Base-by-base conservation (phyloP, 2,329 filamentous ascomycete species). In the Zasmidium citrigriseum region DNA sequence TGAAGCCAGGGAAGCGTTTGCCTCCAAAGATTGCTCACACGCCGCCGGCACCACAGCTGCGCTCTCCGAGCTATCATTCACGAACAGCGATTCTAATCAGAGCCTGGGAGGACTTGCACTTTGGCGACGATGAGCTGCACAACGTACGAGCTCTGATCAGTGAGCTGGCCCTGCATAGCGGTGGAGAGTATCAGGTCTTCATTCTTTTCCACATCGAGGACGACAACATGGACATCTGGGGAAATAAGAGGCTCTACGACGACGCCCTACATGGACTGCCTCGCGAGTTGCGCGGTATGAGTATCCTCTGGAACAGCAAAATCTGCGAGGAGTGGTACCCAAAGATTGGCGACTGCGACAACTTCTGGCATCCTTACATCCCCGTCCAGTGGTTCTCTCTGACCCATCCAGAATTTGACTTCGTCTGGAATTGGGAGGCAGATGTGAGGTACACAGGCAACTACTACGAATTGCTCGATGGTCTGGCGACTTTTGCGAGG, bases 391-490 rank as follows among this genome's bases (percentile, higher is more conserved):
- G 87, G 74, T 92, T 93, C 70, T 85, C 85, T 58, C 82, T 89
- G 67, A 87, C 89, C 51, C 87, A 91, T 67, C 89, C 89, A 0
- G 86, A 93, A 67, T 95, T 90, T 64, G 89, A 93, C 65, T 91
- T 84, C 67, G 82, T 91, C 65, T 80, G 90, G 89, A 93, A 93
- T 72, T 93, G 89, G 90, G 91, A 95, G 71, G 89, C 91, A 76
- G 90, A 95, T 69, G 86, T 88, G 27, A 83, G 91, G 49, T 89
- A 89, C 69, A 91, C 87, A 0, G 90, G 90, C 9, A 89, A 95
- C 63, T 87, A 92, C 75, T 93, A 93, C 73, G 88, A 93, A 66
- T 84, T 93, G 64, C 83, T 91, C 46, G 83, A 88, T 65, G 86
- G 86, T 61, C 74, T 91, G 7, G 75, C 77, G 21, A 74, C 80